Conservation (phyloP, 176 grass and related monocot genomes). For the Avena eriantha region DNA sequence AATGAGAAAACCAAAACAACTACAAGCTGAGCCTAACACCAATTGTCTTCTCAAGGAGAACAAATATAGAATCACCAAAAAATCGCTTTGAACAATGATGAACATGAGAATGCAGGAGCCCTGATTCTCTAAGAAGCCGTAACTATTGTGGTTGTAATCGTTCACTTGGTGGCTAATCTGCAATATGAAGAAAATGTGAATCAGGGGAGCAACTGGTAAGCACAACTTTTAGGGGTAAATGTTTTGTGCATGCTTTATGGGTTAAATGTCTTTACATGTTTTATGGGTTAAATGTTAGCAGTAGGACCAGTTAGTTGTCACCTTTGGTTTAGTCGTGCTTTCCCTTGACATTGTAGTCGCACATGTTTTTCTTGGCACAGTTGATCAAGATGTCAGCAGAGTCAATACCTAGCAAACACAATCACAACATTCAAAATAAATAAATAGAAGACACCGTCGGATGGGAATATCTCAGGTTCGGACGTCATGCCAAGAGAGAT, state of each 20-base stretch:
- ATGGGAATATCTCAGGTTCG: not conserved
- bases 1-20: no score
- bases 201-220: not conserved
- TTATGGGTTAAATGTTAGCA: no score
- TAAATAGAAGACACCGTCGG: not conserved
- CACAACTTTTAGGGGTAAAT: not conserved
- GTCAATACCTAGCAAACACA: conserved; percentile 45
- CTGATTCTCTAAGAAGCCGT: not conserved
- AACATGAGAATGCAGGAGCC: no score
- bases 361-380: conserved; percentile 36
- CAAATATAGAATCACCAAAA: no score
- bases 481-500: not conserved
- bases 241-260: not conserved
- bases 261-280: no score
- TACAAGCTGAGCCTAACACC: no score
- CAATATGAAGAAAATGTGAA: not conserved
- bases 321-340: not conserved
- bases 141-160: not conserved
- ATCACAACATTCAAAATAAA: no score
- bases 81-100: not conserved
- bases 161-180: not conserved
- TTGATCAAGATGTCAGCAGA: conserved; percentile 52
- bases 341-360: not conserved
- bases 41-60: no score
- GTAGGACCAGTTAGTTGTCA: not conserved